Conservation (phyloP, 2,329 filamentous ascomycete species). For the Trichoderma simmonsii region DNA sequence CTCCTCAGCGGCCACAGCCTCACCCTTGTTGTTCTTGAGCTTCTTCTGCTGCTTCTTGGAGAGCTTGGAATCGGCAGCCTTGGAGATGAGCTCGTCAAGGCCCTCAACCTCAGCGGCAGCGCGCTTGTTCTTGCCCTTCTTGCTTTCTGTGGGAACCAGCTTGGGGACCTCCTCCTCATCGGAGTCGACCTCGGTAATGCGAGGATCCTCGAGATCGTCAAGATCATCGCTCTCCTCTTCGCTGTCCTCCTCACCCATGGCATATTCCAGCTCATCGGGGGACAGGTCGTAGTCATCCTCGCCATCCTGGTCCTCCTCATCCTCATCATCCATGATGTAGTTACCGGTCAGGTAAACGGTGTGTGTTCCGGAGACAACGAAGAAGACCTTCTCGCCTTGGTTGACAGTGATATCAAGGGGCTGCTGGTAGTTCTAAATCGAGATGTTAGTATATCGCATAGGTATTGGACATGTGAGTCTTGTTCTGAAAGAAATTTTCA, state of each 20-base stretch:
- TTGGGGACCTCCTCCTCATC: conserved; percentile 74
- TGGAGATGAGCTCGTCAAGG: conserved; percentile 83
- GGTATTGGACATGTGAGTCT: background rate
- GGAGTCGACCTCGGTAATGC: conserved; percentile 77
- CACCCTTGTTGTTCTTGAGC: conserved; percentile 96
- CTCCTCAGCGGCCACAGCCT: conserved; percentile 65
- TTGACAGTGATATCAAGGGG: conserved; percentile 87
- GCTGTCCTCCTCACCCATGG: conserved; percentile 69
- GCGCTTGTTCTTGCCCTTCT: conserved; percentile 92
- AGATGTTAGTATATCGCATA: conserved; percentile 27
- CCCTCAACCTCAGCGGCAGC: conserved; percentile 69
- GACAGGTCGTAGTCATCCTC: conserved; percentile 78
- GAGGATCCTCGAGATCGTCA: conserved; percentile 73
- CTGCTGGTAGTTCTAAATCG: conserved; percentile 82
- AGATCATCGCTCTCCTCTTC: conserved; percentile 73
- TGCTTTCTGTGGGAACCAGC: conserved; percentile 48
- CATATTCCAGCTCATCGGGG: conserved; percentile 73
- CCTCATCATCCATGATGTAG: conserved; percentile 75
- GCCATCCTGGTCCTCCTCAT: conserved; percentile 60
- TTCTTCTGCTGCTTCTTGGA: conserved; percentile 99
- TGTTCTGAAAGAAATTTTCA: background rate
- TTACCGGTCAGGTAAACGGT: conserved; percentile 92
- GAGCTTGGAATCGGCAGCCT: conserved; percentile 71
- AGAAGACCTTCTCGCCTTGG: conserved; percentile 87
- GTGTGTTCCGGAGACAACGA: conserved; percentile 87